Evolutionary conservation across 1,284 basidiomycete genomes (phyloP).

Genomic region (Coniferiporia sulphurascens): DNA sequence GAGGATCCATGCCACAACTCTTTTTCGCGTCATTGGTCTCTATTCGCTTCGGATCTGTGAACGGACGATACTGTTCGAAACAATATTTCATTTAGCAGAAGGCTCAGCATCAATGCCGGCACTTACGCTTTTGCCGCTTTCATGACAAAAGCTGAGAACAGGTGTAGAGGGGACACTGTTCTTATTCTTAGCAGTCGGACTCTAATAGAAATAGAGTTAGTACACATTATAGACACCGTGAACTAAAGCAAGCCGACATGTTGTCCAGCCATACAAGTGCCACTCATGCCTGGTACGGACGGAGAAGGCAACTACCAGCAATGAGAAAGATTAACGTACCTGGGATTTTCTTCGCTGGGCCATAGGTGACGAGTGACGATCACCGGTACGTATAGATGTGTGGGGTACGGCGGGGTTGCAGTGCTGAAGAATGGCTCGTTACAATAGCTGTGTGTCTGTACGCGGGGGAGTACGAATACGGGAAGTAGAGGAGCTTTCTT

Average conservation of each 20-base stretch:
- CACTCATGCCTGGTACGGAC: neutral
- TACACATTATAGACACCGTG: neutral
- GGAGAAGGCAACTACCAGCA: neutral
- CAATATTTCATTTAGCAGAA: neutral
- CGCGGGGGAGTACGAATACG: too few species aligned
- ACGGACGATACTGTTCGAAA: slow-evolving; percentile 7
- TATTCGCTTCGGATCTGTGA: slow-evolving; percentile 9
- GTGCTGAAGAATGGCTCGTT: too few species aligned
- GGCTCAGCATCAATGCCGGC: neutral
- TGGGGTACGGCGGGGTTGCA: too few species aligned
- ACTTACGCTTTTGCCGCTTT: neutral
- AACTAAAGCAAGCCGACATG: neutral
- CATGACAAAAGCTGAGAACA: neutral
- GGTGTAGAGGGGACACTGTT: neutral
- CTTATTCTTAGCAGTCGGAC: neutral
- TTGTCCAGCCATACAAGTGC: neutral
- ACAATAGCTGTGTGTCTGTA: too few species aligned
- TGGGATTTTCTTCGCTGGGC: too few species aligned
- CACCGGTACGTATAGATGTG: too few species aligned
- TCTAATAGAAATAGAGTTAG: neutral
- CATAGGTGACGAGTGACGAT: too few species aligned
- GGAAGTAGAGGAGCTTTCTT: too few species aligned
- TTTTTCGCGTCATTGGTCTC: slow-evolving; percentile 8
- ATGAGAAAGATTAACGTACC: too few species aligned
- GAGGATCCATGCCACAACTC: neutral